phyloP scores from a whole-genome alignment of 805 yeast species.

The Yamadazyma akitaensis region DNA sequence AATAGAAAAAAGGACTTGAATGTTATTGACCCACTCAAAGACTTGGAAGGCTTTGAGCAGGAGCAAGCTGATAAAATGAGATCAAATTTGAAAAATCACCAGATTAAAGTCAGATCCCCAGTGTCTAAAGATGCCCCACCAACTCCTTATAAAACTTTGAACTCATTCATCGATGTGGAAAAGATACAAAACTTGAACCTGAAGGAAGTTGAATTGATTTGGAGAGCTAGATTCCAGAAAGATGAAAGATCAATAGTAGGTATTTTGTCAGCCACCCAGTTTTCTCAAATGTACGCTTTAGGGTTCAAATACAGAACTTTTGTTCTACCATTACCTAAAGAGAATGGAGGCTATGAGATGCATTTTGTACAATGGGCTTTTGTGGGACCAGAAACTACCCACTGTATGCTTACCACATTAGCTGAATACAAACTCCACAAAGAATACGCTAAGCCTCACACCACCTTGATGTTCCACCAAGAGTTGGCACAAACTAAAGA shows the following conservation, averaged over 20 bases:
- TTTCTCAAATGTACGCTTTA: conserved; percentile 54
- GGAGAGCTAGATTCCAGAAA: conserved; percentile 82
- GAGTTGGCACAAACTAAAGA: conserved; percentile 62
- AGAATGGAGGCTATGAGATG: conserved; percentile 59
- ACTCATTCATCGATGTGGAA: conserved; percentile 65
- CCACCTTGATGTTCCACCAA: conserved; percentile 82
- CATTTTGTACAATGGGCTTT: conserved; percentile 94
- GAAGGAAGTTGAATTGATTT: conserved; percentile 70
- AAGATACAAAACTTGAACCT: conserved; percentile 55
- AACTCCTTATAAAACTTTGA: conserved; percentile 66
- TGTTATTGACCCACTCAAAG: conserved; percentile 66
- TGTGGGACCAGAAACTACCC: conserved; percentile 78
- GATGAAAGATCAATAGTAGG: conserved; percentile 65
- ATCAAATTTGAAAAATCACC: conserved; percentile 20
- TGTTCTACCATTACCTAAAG: conserved; percentile 85
- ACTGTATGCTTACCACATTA: conserved; percentile 85
- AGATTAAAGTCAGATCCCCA: conserved; percentile 33
- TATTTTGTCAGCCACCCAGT: conserved; percentile 53
- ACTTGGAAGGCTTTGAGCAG: conserved; percentile 55
- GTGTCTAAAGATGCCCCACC: conserved; percentile 32
- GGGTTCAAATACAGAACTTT: conserved; percentile 79
- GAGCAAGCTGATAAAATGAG: conserved; percentile 29
- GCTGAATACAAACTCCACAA: conserved; percentile 88
- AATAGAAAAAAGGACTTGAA: conserved; percentile 52
- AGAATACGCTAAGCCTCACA: conserved; percentile 93